phyloP scores from a whole-genome alignment of 2,329 filamentous ascomycete genomes.

The Thielaviopsis ethacetica region DNA sequence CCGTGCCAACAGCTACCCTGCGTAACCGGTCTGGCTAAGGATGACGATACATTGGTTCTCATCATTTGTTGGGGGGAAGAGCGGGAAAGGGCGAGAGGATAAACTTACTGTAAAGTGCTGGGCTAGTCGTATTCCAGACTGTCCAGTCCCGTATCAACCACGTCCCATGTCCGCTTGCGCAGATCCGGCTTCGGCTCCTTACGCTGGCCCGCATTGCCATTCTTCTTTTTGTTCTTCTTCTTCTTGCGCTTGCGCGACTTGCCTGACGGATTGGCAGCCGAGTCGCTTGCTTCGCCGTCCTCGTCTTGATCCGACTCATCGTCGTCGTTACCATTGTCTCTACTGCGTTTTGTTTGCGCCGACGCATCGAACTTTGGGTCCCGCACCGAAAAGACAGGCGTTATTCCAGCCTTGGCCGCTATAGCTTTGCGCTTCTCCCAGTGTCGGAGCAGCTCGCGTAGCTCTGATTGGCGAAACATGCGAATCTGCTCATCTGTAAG shows the following conservation, averaged over 20 bases:
- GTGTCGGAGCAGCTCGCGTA: conserved; percentile 48
- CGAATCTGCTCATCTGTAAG: conserved; percentile 81
- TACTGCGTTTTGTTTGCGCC: not conserved
- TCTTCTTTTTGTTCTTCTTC: conserved; percentile 22
- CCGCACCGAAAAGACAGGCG: conserved; percentile 6
- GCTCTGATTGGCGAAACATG: conserved; percentile 80
- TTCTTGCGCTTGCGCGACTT: conserved; percentile 24
- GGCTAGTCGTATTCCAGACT: conserved; percentile 41
- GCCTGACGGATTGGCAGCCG: not conserved
- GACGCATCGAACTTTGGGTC: not conserved
- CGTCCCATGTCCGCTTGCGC: conserved; percentile 50
- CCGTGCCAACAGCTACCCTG: conserved; percentile 17
- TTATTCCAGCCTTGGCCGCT: conserved; percentile 3
- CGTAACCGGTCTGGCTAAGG: conserved; percentile 62
- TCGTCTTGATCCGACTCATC: conserved; percentile 12
- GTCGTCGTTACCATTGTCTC: conserved; percentile 8
- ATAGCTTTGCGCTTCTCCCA: conserved; percentile 10
- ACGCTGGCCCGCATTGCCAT: conserved; percentile 13
- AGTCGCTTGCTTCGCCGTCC: conserved; percentile 2
- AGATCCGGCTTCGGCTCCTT: conserved; percentile 40
- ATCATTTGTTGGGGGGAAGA: conserved; percentile 41
- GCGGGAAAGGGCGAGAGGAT: not conserved
- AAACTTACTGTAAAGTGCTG: conserved; percentile 17
- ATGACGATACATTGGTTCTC: conserved; percentile 83
- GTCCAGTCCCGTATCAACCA: conserved; percentile 44